Evolutionary conservation across 768 basidiomycete genomes (phyloP).

Genomic region (Trametes cubensis): DNA sequence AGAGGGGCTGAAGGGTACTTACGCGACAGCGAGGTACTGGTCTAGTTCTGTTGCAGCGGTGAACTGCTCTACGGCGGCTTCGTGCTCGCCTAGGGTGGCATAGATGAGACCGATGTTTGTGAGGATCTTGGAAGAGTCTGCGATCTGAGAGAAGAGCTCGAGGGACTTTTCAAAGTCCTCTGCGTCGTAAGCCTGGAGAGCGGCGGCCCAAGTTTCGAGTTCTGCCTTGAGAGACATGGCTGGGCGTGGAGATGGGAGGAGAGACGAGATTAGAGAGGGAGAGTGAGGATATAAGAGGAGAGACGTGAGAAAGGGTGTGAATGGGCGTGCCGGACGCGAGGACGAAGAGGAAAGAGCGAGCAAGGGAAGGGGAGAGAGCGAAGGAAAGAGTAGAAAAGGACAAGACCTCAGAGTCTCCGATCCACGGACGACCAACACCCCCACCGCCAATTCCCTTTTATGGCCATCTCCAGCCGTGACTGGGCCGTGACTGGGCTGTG

Average conservation of each 20-base stretch:
- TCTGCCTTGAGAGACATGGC: conserved; percentile 50
- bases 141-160: conserved; percentile 78
- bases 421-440: not conserved
- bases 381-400: not conserved
- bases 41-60: conserved; percentile 76
- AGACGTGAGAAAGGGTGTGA: not conserved
- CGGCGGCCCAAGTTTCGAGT: conserved; percentile 86
- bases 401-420: not conserved
- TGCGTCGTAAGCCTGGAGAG: conserved; percentile 86
- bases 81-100: conserved; percentile 88
- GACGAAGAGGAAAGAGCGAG: conserved; percentile 2
- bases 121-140: conserved; percentile 86
- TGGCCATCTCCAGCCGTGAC: not conserved
- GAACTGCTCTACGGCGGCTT: conserved; percentile 82
- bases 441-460: too few species aligned
- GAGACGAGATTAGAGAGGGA: conserved; percentile 2
- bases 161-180: conserved; percentile 79
- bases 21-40: conserved; percentile 87
- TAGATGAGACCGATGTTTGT: conserved; percentile 94
- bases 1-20: conserved; percentile 39
- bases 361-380: not conserved
- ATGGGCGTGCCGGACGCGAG: conserved; percentile 2
- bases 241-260: not conserved
- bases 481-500: not conserved
- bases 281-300: not conserved